Percentiles rank a stretch among this genome's conserved stretches.
Evolutionary conservation across 2,329 filamentous ascomycete genomes (phyloP).

Genomic region (Pseudogymnoascus verrucosus): DNA sequence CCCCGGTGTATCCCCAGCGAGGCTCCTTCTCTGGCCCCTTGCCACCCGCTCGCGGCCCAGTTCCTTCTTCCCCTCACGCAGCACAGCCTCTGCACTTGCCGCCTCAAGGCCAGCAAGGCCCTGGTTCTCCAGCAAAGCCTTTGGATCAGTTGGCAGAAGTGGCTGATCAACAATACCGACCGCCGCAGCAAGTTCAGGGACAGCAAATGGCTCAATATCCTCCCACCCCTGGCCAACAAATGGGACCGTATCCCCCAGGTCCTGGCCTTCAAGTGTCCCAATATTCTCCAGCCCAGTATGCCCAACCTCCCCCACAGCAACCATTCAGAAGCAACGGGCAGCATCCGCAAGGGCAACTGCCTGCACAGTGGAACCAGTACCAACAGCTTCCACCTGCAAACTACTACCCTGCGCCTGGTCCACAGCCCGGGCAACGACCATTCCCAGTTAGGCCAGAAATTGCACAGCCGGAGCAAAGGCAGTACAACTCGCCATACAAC

Average conservation of each 20-base stretch:
- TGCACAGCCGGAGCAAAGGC: constrained; percentile 21
- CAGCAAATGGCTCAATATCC: constrained; percentile 17
- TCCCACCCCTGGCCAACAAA: background rate
- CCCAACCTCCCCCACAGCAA: constrained; percentile 2
- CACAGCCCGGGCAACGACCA: constrained; percentile 4
- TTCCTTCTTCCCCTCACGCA: constrained; percentile 27
- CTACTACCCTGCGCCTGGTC: constrained; percentile 19
- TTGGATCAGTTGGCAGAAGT: constrained; percentile 26
- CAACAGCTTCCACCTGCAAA: constrained; percentile 15
- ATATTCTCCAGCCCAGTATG: background rate
- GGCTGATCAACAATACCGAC: constrained; percentile 25
- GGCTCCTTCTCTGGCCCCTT: constrained; percentile 23
- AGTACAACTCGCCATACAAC: constrained; percentile 29
- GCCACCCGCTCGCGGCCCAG: constrained; percentile 22
- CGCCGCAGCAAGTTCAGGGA: constrained; percentile 22
- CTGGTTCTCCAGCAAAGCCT: constrained; percentile 20
- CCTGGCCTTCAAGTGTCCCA: background rate
- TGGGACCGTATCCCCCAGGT: background rate
- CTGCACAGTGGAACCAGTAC: constrained; percentile 16
- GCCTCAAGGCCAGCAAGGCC: constrained; percentile 19
- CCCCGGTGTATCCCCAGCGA: constrained; percentile 8
- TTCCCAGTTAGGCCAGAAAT: constrained; percentile 14
- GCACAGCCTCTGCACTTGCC: constrained; percentile 20
- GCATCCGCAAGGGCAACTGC: constrained; percentile 11
- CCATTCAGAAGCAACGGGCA: constrained; percentile 4